phyloP scores from a whole-genome alignment of 1,284 basidiomycete genomes.

The Puccinia horiana region DNA sequence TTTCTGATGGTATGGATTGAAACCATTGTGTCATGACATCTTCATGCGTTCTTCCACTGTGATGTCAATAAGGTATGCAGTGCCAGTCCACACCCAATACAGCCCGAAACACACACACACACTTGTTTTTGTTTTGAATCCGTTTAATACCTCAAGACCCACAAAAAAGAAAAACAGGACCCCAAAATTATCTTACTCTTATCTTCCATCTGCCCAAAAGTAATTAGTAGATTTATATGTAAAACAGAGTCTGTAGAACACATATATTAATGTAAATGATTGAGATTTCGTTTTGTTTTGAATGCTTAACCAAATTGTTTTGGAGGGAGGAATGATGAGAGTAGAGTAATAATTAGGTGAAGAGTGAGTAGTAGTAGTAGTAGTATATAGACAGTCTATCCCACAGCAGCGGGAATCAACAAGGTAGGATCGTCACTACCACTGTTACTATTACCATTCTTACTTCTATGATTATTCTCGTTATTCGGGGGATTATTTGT shows the following conservation, averaged over 20 bases:
- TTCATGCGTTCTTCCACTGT: too few species aligned
- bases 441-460: neutral
- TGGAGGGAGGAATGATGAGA: neutral
- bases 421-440: neutral
- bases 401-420: slow-evolving; percentile 18
- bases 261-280: neutral
- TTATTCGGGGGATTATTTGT: neutral
- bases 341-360: neutral
- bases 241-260: neutral
- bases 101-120: too few species aligned
- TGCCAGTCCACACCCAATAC: too few species aligned
- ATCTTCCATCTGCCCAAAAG: too few species aligned
- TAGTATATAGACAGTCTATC: neutral
- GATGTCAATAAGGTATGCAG: too few species aligned
- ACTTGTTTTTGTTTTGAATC: too few species aligned
- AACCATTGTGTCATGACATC: too few species aligned
- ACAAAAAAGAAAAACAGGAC: too few species aligned
- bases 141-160: too few species aligned
- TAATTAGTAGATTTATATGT: neutral
- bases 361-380: neutral
- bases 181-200: too few species aligned
- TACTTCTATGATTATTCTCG: neutral
- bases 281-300: neutral
- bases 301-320: neutral
- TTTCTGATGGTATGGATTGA: too few species aligned